These are phyloP conservation scores for Populus davidiana DNA, from an alignment of 345 rosid species.

Conservation along the genomic window DNA sequence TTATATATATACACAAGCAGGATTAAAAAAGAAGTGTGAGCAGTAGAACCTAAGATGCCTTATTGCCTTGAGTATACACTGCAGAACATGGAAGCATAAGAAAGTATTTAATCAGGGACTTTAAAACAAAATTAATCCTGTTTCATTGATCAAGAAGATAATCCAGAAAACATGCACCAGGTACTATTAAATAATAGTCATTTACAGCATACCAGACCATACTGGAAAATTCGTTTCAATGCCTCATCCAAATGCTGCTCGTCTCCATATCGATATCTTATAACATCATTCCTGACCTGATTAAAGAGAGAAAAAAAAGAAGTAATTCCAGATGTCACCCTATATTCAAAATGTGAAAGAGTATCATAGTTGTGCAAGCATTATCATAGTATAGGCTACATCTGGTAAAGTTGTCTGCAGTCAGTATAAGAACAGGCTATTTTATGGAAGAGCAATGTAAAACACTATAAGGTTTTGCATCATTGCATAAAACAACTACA, in stretches of 20 bases:
- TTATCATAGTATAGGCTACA: neutral
- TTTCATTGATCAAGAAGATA: neutral
- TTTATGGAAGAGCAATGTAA: neutral
- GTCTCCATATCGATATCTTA: constrained; percentile 85
- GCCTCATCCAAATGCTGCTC: constrained; percentile 98
- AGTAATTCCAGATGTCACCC: constrained; percentile 8
- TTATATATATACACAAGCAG: neutral
- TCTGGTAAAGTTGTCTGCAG: neutral
- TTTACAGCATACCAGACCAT: constrained; percentile 63
- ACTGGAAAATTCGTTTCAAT: constrained; percentile 80
- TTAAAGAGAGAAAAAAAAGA: constrained; percentile 14
- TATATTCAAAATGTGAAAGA: neutral
- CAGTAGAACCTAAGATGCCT: neutral
- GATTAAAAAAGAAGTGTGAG: neutral
- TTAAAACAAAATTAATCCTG: too few species aligned
- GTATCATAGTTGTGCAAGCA: neutral
- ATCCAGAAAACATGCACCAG: neutral
- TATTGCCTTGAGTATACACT: neutral
- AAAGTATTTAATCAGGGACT: neutral
- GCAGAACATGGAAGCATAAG: neutral
- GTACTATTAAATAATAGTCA: neutral
- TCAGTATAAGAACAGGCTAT: neutral
- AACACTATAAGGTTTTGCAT: neutral
- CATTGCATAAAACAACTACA: neutral
- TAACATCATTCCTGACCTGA: constrained; percentile 85